A percentile compares a stretch with the other conserved stretches of the same genome.
These are phyloP conservation scores for Scheffersomyces titani DNA, from an alignment of 1,139 yeast species.

Conservation along the genomic window DNA sequence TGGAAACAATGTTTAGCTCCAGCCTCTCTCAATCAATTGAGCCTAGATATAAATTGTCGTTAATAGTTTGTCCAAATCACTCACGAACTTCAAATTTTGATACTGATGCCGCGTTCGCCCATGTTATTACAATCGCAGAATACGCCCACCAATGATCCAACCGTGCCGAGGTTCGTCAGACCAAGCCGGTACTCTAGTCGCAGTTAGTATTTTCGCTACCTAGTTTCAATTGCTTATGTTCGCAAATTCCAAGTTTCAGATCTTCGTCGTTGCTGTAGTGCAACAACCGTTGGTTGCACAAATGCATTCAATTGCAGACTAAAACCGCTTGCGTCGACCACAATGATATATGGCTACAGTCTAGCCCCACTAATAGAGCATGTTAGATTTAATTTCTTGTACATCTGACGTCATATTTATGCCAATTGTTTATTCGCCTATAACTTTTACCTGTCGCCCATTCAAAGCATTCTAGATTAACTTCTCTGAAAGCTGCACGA, in stretches of 20 bases:
- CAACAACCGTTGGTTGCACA: not conserved
- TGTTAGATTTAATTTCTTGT: not conserved
- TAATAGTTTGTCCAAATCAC: no score
- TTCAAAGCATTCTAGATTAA: slow-evolving; percentile 4
- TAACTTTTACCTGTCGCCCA: not conserved
- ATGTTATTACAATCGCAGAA: not conserved
- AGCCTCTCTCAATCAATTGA: not conserved
- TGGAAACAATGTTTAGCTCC: no score
- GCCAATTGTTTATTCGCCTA: not conserved
- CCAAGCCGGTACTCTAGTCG: not conserved
- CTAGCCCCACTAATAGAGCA: not conserved
- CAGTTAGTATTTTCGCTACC: not conserved
- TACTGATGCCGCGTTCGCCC: not conserved
- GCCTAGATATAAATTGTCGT: not conserved
- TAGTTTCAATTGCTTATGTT: not conserved
- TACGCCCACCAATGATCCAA: not conserved
- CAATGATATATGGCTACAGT: not conserved
- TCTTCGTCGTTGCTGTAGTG: not conserved
- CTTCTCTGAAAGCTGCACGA: slow-evolving; percentile 28
- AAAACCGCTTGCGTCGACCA: not conserved
- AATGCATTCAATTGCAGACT: not conserved
- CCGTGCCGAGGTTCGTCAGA: not conserved
- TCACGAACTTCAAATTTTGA: not conserved
- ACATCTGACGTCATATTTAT: not conserved
- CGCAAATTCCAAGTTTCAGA: not conserved